Base-by-base conservation (phyloP, 768 basidiomycete genomes). In the Rubroboletus satanas region DNA sequence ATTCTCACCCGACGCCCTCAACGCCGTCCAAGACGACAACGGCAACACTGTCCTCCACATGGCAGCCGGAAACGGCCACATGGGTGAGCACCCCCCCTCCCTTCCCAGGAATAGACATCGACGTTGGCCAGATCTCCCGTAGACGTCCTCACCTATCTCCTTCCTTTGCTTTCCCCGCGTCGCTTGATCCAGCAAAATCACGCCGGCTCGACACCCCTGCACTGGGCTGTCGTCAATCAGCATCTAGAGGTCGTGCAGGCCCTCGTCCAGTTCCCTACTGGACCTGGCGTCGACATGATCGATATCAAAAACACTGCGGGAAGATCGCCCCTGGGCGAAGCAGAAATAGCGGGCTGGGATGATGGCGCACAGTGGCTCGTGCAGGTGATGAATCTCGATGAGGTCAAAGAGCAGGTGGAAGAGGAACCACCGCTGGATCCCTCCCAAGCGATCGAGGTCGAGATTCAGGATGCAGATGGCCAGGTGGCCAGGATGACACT, bases 201-300 rank as follows among this genome's bases (percentile, higher is more conserved):
- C 29, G 78, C 89, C 0, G 79, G 83, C 49, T 95, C 94, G 26
- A 95, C 90, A 3, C 80, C 95, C 7, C 72, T 97, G 7, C 95
- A 98, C 65, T 97, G 94, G 94, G 93, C 94, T 0, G 83, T 89
- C 3, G 70, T 93, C 38, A 98, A 97, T 69, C 75, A 79, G 3
- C 94, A 95, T 61, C 80, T 96, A 4, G 66, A 71, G 7, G 66
- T 84, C 45, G 77, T 80, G 1, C 78, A 85, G 66, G 76, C 74
- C 35, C 80, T 93, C 31, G 81, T 92, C 11, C 70, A 76, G 49
- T 79, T 77, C 59, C 73, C 79, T 0, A 63, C 60, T 21, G 86
- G 87, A 0, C 84, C 85, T 1, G 84, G 93, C 1, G 68, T 79
- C 28, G 78, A 79, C 64, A 71, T 87, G 59, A 93, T 92, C 62